phyloP scores from a whole-genome alignment of 73 alveolate genomes.

The Paraurostyla sp. region DNA sequence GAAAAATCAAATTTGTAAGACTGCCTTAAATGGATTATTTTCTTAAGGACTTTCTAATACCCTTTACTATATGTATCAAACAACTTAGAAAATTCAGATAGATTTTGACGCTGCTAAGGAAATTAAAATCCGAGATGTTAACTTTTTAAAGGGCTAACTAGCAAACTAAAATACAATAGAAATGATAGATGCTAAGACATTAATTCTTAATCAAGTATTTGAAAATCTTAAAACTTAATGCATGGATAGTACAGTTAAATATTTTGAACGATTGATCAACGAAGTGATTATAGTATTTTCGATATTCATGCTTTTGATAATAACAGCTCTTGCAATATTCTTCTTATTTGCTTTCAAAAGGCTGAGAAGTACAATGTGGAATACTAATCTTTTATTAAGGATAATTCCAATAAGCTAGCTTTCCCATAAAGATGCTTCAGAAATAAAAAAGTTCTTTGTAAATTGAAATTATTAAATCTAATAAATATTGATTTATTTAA shows the following conservation, averaged over 20 bases:
- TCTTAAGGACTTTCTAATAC: not conserved
- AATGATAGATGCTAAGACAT: slow-evolving; percentile 10
- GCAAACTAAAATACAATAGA: not conserved
- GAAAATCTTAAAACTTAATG: not conserved
- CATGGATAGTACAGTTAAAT: not conserved
- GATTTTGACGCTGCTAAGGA: not conserved
- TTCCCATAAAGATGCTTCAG: not conserved
- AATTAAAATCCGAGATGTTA: not conserved
- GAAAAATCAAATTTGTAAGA: not conserved
- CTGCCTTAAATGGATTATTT: not conserved
- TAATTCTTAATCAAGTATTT: not conserved
- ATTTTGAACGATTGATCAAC: not conserved
- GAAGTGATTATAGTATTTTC: not conserved
- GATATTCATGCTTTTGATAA: not conserved
- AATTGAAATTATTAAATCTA: too few species aligned
- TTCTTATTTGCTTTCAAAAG: slow-evolving; percentile 12
- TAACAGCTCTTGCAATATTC: not conserved
- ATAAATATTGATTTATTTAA: too few species aligned
- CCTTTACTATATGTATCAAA: not conserved
- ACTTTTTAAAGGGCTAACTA: not conserved
- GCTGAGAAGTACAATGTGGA: slow-evolving; percentile 34
- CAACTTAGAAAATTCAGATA: not conserved
- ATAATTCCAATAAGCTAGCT: not conserved
- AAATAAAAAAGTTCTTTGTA: slow-evolving; percentile 27
- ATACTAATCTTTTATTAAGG: not conserved